Conservation (phyloP, 1,284 basidiomycete genomes). For the Cystobasidium slooffiae region DNA sequence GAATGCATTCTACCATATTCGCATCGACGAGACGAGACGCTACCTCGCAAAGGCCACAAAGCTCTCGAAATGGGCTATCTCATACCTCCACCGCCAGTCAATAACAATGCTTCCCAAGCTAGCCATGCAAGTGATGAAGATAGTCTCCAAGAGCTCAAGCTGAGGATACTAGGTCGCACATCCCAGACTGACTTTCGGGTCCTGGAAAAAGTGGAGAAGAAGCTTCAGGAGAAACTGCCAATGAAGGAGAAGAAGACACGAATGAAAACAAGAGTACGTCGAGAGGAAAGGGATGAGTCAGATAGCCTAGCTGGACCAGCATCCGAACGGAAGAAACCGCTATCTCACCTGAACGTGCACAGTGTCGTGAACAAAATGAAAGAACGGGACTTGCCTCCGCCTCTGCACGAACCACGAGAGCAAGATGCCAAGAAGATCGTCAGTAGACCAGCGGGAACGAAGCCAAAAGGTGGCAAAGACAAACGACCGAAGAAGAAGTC, state of each 20-base stretch:
- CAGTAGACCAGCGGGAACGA: neutral
- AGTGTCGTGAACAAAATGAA: neutral
- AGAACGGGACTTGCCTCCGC: neutral
- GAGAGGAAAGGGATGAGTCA: neutral
- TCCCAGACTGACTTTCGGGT: slow-evolving; percentile 14
- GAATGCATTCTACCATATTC: slow-evolving; percentile 13
- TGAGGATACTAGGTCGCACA: slow-evolving; percentile 8
- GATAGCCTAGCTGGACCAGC: too few relatives aligned
- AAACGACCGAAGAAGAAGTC: neutral
- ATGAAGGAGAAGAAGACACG: neutral
- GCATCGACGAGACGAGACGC: neutral
- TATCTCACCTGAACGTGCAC: neutral
- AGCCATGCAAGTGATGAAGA: neutral
- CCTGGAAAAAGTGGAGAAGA: neutral
- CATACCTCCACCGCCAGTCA: slow-evolving; percentile 2
- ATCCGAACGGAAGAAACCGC: neutral
- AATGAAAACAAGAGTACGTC: neutral
- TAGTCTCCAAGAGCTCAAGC: slow-evolving; percentile 3
- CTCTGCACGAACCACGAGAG: too few relatives aligned
- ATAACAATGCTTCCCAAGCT: neutral
- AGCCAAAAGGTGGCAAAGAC: neutral
- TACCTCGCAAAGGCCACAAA: neutral
- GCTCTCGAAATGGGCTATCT: slow-evolving; percentile 18
- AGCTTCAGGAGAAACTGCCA: neutral
- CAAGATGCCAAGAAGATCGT: too few relatives aligned